Base-by-base conservation (phyloP, 108 stramenopile species). In the Conticribra guillardii region DNA sequence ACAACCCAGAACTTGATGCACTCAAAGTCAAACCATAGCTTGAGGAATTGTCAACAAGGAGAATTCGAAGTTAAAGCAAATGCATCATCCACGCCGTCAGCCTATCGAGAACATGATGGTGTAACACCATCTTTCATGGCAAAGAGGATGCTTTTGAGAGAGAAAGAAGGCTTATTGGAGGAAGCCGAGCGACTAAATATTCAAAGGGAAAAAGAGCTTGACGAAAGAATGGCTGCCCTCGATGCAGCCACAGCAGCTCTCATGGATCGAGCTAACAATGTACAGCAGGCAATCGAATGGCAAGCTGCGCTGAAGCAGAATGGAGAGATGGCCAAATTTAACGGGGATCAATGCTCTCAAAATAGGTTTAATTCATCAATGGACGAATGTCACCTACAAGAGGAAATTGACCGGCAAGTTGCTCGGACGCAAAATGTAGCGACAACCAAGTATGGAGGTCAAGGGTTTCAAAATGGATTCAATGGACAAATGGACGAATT, bases 181-280 rank as follows among this genome's bases (percentile, higher is more conserved):
- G 52, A 54, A 21, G 66, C 52, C 28, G 32, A 26, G 54, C 19
- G 33, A 37, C 3, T 67, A 15, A 53, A 54, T 9, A 27, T 54
- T 1, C 52, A 54, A 23, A 34, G 52, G 26, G 33, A 54, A 41
- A 31, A 34, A 0, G 54, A 67, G 18, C 29, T 67, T 4, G 11
- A 41, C 4, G 66, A 54, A 24, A 52, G 54, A 28, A 55, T 55
- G 41, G 37, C 16, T 4, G 67, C 54, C 52, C 44, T 62, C 14
- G 61, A 62, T 16, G 61, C 61, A 0, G 61, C 67, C 0, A 60
- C 37, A 15, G 22, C 11, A 23, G 58, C 58, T 18, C 7, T 60
- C 3, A n/a, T 60, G 18, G 32, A 60, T 33, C 58, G 58, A 21
- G 58, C 34, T 0, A 33, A 11, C 16, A 41, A 44, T 60, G 58